Evolutionary conservation across 2,329 filamentous ascomycete species (phyloP).

Genomic region (Neonectria sp.): DNA sequence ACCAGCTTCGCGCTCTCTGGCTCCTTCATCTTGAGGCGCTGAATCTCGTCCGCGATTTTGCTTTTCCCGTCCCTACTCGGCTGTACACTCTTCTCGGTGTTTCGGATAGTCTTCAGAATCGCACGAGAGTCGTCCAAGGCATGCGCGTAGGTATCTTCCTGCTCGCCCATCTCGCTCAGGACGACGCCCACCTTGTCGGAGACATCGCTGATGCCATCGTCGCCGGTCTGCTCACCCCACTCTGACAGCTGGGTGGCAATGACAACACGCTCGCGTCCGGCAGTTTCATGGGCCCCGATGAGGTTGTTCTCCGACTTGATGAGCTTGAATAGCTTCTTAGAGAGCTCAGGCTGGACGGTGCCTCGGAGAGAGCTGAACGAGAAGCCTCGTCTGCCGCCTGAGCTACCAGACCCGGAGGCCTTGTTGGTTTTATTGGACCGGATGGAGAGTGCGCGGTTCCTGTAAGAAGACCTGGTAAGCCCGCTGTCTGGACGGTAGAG

Average conservation of each 20-base stretch:
- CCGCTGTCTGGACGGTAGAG: constrained; percentile 38
- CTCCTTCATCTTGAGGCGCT: constrained; percentile 92
- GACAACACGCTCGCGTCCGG: constrained; percentile 85
- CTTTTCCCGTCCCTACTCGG: constrained; percentile 89
- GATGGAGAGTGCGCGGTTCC: constrained; percentile 82
- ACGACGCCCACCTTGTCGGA: constrained; percentile 97
- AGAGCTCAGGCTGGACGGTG: constrained; percentile 87
- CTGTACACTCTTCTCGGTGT: constrained; percentile 96
- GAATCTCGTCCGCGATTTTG: constrained; percentile 94
- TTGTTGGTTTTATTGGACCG: constrained; percentile 73
- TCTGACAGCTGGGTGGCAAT: constrained; percentile 94
- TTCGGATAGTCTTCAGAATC: constrained; percentile 91
- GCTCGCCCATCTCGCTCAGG: constrained; percentile 92
- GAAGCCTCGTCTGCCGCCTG: constrained; percentile 77
- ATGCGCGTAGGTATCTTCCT: constrained; percentile 91
- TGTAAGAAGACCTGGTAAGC: constrained; percentile 55
- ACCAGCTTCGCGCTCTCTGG: constrained; percentile 86
- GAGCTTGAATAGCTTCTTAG: constrained; percentile 88
- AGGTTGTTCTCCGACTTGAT: constrained; percentile 97
- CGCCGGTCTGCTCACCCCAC: constrained; percentile 93
- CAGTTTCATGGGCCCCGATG: constrained; percentile 86
- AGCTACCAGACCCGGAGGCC: constrained; percentile 54
- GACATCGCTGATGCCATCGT: constrained; percentile 89
- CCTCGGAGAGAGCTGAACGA: constrained; percentile 90
- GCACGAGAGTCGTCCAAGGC: constrained; percentile 87